A percentile compares a stretch with the other conserved stretches of the same genome.
These are phyloP conservation scores for Pisolithus albus DNA, from an alignment of 768 basidiomycete genomes.

Conservation along the genomic window DNA sequence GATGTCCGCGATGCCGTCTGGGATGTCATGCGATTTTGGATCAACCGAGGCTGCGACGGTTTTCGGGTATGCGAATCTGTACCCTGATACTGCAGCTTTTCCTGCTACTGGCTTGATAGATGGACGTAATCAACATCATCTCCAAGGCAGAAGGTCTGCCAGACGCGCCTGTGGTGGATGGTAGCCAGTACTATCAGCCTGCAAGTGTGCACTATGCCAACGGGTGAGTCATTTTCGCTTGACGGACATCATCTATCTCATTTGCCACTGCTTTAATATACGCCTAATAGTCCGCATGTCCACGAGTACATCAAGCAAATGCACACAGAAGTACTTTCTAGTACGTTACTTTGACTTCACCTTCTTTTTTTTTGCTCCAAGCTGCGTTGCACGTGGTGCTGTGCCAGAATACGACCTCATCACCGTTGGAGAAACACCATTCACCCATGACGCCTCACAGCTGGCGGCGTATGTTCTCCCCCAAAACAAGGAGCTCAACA, in stretches of 20 bases:
- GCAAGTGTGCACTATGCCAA: slow-evolving; percentile 50
- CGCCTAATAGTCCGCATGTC: slow-evolving; percentile 45
- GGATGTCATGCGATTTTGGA: slow-evolving; percentile 67
- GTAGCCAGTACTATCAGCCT: slow-evolving; percentile 45
- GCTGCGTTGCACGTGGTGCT: slow-evolving; percentile 5
- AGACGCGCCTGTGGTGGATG: slow-evolving; percentile 54
- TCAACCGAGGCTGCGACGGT: slow-evolving; percentile 68
- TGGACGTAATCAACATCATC: slow-evolving; percentile 67
- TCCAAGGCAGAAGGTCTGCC: slow-evolving; percentile 59
- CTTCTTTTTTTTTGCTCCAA: slow-evolving; percentile 5
- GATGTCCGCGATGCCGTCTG: slow-evolving; percentile 52
- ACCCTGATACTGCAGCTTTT: background rate
- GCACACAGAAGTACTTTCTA: slow-evolving; percentile 51
- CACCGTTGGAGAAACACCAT: slow-evolving; percentile 60
- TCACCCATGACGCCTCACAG: slow-evolving; percentile 44
- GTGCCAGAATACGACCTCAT: slow-evolving; percentile 47
- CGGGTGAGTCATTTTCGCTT: slow-evolving; percentile 37
- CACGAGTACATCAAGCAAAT: slow-evolving; percentile 68
- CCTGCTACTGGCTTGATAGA: slow-evolving; percentile 28
- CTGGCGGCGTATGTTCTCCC: slow-evolving; percentile 54
- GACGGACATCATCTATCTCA: background rate
- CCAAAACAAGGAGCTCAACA: slow-evolving; percentile 52
- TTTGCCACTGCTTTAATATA: background rate
- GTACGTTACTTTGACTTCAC: slow-evolving; percentile 30
- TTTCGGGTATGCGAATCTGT: slow-evolving; percentile 47